Conservation (phyloP, 2,329 filamentous ascomycete genomes). For the Lasiodiplodia sp. region DNA sequence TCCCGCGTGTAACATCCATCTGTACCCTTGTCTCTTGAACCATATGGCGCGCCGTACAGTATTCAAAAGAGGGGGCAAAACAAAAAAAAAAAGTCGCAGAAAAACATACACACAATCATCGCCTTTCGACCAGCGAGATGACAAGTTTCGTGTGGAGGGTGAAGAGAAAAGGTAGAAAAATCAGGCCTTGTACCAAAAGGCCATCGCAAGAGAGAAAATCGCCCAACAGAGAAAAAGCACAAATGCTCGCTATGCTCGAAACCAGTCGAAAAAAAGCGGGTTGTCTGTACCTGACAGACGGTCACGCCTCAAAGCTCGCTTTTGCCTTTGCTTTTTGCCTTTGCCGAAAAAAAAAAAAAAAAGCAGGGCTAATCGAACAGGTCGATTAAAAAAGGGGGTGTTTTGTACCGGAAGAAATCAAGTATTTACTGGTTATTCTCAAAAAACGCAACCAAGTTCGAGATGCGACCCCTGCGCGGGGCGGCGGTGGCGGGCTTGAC, state of each 20-base stretch:
- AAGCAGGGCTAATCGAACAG: not conserved
- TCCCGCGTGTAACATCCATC: not conserved
- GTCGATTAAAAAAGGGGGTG: not conserved
- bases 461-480: slow-evolving; percentile 14
- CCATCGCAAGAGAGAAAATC: not conserved
- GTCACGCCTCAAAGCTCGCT: not conserved
- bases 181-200: too few species aligned
- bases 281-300: not conserved
- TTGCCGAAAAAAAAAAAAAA: not conserved
- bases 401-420: not conserved
- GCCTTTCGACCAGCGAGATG: not conserved
- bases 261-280: not conserved
- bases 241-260: not conserved
- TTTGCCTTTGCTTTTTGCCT: not conserved
- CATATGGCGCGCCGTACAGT: not conserved
- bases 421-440: slow-evolving; percentile 7
- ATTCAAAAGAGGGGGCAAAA: too few species aligned
- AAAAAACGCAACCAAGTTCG: slow-evolving; percentile 23
- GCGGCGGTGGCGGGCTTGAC: not conserved
- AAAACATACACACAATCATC: not conserved
- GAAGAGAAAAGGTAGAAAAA: not conserved
- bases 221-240: not conserved
- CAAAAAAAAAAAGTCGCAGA: not conserved
- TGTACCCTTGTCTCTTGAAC: not conserved
- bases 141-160: not conserved